Percentiles rank a stretch among this genome's conserved stretches.
phyloP scores from a whole-genome alignment of 148 eudicot genomes.

The Silene uniflora region DNA sequence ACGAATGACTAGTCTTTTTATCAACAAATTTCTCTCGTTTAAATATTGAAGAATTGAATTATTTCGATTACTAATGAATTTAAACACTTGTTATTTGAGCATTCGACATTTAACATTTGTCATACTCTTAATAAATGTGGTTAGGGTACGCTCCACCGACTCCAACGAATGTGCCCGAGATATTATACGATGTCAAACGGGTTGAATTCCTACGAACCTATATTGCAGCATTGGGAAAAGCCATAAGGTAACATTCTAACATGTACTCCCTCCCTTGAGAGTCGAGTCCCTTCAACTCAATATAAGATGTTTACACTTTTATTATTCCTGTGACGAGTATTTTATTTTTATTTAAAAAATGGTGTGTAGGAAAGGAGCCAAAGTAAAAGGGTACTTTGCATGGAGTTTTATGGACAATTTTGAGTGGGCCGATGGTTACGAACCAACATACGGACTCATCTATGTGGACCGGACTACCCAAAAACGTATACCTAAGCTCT shows the following conservation, averaged over 20 bases:
- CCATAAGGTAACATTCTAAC: slow-evolving; percentile 47
- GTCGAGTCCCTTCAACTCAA: no score
- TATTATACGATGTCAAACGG: slow-evolving; percentile 42
- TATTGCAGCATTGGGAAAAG: slow-evolving; percentile 49
- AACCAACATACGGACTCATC: slow-evolving; percentile 41
- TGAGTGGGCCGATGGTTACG: slow-evolving; percentile 54
- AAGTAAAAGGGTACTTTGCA: slow-evolving; percentile 61
- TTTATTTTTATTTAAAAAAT: neutral
- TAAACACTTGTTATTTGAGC: no score
- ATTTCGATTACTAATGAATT: no score
- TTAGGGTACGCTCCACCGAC: slow-evolving; percentile 47
- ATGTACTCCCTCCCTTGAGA: no score
- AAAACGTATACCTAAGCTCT: slow-evolving; percentile 46
- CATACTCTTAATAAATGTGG: neutral
- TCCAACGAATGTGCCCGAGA: slow-evolving; percentile 19
- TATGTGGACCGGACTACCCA: slow-evolving; percentile 41
- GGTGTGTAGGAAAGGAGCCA: slow-evolving; percentile 42
- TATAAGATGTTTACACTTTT: no score
- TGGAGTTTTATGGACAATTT: slow-evolving; percentile 64
- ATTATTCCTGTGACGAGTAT: no score
- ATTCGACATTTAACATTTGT: no score
- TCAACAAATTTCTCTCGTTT: no score
- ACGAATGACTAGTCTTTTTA: no score
- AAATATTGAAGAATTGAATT: no score
- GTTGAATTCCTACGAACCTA: slow-evolving; percentile 48